Evolutionary conservation across 805 yeast species (phyloP), one percentile per base, ranked within the genome.

Genomic region (Myxozyma lipomycoides): DNA sequence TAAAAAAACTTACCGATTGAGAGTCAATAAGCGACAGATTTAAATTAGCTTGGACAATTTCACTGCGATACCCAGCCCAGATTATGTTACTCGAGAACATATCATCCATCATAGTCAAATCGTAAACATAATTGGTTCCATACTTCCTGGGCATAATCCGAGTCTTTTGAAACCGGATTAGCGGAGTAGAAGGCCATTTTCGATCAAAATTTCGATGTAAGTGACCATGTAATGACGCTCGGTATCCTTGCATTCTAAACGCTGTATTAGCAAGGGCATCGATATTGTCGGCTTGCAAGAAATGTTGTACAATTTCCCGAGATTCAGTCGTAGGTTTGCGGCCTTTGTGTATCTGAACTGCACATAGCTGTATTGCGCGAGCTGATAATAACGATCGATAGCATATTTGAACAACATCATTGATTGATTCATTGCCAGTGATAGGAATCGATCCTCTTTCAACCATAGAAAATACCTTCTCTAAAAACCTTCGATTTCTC

Each of bases 351-450:
- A 86, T 68, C 42, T 83, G 78, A 38, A 86, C 71, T 0, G 96
- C 88, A 45, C 88, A 71, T 7, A 88, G 80, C 61, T 86, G 93
- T 1, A 86, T 79, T 18, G 86, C 78, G 56, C 82, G 81, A 1
- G 95, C 78, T 6, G 81, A 71, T 41, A 84, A 67, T 51, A 77
- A 78, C 60, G 78, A 75, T 46, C 77, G 76, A 58, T 81, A 79
- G 39, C 84, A 81, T 51, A 22, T 71, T 35, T 49, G 46, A 6
- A 41, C 43, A 9, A 55, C 45, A 4, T 52, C 48, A 17, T 21
- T 49, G 3, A 46, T 38, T 18, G 54, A 48, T 28, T 54, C 58
- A 30, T 45, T 22, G 3, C 58, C 58, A 2, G 51, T 40, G n/a
- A 53, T 24, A 2, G 49, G 42, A 17, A 32, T 42, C 9, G 51